Percentiles rank a stretch among this genome's conserved stretches.
Conservation (phyloP, 2,329 filamentous ascomycete genomes). For the Fusarium chuoi region DNA sequence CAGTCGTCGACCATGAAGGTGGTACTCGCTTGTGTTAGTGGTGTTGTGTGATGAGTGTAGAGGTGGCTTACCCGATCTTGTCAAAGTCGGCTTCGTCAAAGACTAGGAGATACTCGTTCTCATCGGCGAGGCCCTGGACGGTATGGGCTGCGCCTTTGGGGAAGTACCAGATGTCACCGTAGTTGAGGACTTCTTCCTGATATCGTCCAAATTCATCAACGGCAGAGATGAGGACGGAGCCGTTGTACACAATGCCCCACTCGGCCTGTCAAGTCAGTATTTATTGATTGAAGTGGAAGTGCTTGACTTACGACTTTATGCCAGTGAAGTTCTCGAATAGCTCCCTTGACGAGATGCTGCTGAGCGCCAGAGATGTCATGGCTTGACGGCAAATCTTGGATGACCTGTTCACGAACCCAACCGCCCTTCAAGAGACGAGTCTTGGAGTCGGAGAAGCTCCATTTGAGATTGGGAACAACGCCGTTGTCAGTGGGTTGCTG, state of each 20-base stretch:
- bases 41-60: accelerated
- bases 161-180: slow-evolving; percentile 76
- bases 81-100: slow-evolving; percentile 77
- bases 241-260: slow-evolving; percentile 72
- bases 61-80: slow-evolving; percentile 60
- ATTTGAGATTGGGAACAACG: slow-evolving; percentile 73
- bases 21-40: slow-evolving; percentile 55
- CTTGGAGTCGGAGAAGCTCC: slow-evolving; percentile 76
- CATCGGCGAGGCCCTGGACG: slow-evolving; percentile 71
- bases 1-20: slow-evolving; percentile 79
- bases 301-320: slow-evolving; percentile 66
- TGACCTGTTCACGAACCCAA: slow-evolving; percentile 73
- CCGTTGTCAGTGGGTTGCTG: slow-evolving; percentile 71
- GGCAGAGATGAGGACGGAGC: slow-evolving; percentile 66
- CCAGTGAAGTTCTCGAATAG: slow-evolving; percentile 74
- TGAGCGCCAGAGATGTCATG: slow-evolving; percentile 75
- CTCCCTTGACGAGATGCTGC: slow-evolving; percentile 74
- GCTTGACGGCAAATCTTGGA: slow-evolving; percentile 73
- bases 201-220: slow-evolving; percentile 71
- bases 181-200: slow-evolving; percentile 64
- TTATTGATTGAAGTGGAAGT: accelerated
- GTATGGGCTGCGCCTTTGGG: slow-evolving; percentile 73
- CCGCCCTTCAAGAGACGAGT: slow-evolving; percentile 70
- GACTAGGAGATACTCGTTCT: slow-evolving; percentile 74
- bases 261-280: slow-evolving; percentile 59